These are phyloP conservation scores for Pochonia chlamydosporia DNA, from an alignment of 2,329 filamentous ascomycete genomes.

Conservation along the genomic window DNA sequence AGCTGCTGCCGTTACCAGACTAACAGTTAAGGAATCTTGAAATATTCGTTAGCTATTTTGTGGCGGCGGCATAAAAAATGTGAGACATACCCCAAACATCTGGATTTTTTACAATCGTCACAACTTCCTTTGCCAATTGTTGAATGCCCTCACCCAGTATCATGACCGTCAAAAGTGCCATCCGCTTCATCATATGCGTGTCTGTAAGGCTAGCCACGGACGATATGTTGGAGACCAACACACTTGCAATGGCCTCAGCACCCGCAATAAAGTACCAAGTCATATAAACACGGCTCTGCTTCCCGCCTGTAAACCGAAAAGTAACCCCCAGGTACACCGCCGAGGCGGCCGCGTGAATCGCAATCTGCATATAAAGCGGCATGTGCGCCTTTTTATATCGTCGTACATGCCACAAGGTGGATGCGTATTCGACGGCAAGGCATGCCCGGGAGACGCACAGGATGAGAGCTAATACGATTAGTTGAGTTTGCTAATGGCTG, in stretches of 20 bases:
- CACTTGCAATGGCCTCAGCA: conserved; percentile 45
- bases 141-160: conserved; percentile 63
- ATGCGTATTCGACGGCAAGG: conserved; percentile 47
- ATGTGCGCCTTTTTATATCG: conserved; percentile 30
- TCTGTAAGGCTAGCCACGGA: conserved; percentile 54
- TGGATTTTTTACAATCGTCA: conserved; percentile 38
- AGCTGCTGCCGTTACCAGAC: conserved; percentile 31
- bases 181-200: conserved; percentile 58
- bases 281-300: conserved; percentile 29
- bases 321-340: conserved; percentile 35
- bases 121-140: conserved; percentile 46
- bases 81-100: conserved; percentile 31
- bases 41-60: conserved; percentile 8
- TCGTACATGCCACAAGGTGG: conserved; percentile 37
- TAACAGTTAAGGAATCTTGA: conserved; percentile 26
- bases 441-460: conserved; percentile 48
- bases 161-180: conserved; percentile 59
- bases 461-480: conserved; percentile 29
- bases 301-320: conserved; percentile 28
- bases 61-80: not conserved
- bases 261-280: conserved; percentile 49
- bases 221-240: conserved; percentile 48
- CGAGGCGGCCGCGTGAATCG: conserved; percentile 27
- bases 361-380: conserved; percentile 30
- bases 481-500: not conserved